Evolutionary conservation across 116 monocot species (phyloP).

Genomic region (Trichopus zeylanicus): DNA sequence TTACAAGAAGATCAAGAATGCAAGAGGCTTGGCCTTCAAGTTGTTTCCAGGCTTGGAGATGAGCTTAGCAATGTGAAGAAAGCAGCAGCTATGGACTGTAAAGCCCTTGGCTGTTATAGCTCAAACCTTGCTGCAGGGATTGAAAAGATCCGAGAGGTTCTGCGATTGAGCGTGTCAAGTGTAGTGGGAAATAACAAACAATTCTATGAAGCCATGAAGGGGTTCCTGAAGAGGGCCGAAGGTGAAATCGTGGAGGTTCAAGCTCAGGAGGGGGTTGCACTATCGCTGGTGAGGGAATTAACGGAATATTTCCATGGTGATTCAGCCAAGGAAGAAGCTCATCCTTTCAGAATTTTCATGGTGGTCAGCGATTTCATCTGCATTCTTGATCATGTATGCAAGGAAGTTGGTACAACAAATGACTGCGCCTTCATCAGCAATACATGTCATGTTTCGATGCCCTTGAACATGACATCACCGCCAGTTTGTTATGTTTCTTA

Average conservation of each 20-base stretch:
- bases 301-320: conserved; percentile 82
- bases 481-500: too few species aligned
- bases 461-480: conserved; percentile 48
- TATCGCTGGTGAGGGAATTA: conserved; percentile 70
- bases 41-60: conserved; percentile 37
- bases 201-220: conserved; percentile 43
- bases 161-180: conserved; percentile 21
- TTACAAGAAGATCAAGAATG: conserved; percentile 32
- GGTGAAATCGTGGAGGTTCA: conserved; percentile 54
- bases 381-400: conserved; percentile 62
- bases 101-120: conserved; percentile 52
- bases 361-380: conserved; percentile 71
- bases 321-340: conserved; percentile 62
- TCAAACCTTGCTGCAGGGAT: conserved; percentile 54
- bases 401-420: conserved; percentile 50
- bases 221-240: conserved; percentile 59
- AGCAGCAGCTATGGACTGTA: conserved; percentile 72
- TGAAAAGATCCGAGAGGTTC: conserved; percentile 36
- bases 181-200: background rate
- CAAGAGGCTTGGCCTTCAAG: conserved; percentile 47
- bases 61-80: conserved; percentile 71
- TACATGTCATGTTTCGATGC: conserved; percentile 32
- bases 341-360: conserved; percentile 72
- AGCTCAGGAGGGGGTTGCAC: conserved; percentile 49
- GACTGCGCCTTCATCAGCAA: conserved; percentile 26